Base-by-base conservation (phyloP, 345 rosid genomes). In the Zanthoxylum bungeanum region DNA sequence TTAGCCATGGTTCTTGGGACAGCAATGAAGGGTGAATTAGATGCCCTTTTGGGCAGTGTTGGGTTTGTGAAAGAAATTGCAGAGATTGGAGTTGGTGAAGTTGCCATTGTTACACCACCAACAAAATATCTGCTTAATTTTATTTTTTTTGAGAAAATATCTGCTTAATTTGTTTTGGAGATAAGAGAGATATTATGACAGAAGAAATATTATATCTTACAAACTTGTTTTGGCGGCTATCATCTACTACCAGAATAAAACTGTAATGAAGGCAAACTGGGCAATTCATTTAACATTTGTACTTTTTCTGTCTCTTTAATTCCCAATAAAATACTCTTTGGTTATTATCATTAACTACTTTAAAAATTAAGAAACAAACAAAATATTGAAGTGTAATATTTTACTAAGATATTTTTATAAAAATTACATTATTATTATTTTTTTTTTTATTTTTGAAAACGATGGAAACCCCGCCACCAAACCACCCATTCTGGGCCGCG, bases 1-100 rank as follows among this genome's bases (percentile, higher is more conserved):
- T 91, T 93, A 79, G 88, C 83, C 69, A 83, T 76, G 83, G 94
- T 85, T 78, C 77, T 85, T 49, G 83, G 76, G 70, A 55, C 73
- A 7, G 57, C 60, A 25, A 37, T 34, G 17, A 70, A 58, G 66
- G 83, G 75, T 66, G 83, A 81, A 59, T 78, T 27, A 14, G 74
- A 64, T 28, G 58, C 75, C 22, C 75, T 74, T 64, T 68, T 75
- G 69, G 50, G 69, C 22, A 71, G 49, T 50, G 61, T 64, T 63
- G 78, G 73, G 76, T 74, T 64, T 68, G 73, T 9, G 78, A 85
- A 81, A 72, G 83, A 80, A n/a, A 79, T 47, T 4, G 94, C 90
- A 70, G 88, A 83, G 63, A 92, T 63, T 72, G 89, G 73, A 75
- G 83, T 57, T 42, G 82, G 83, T 34, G 83, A 77, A 72, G 72